These are phyloP conservation scores for Tylopilus felleus DNA, from an alignment of 768 basidiomycete species.

Conservation along the genomic window DNA sequence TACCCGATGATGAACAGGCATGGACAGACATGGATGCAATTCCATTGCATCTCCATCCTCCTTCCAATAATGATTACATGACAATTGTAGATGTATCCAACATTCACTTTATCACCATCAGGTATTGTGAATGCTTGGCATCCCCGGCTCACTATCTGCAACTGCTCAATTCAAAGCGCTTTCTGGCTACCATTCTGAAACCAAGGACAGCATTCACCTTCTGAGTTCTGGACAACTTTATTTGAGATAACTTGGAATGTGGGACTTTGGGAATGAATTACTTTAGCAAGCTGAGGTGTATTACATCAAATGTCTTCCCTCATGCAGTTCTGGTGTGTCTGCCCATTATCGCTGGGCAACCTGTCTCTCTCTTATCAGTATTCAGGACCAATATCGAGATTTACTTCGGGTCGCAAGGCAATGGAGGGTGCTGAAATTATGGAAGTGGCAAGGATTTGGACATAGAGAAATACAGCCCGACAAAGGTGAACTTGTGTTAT, in stretches of 20 bases:
- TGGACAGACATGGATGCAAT: not conserved
- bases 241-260: constrained; percentile 20
- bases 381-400: constrained; percentile 18
- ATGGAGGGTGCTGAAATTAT: constrained; percentile 18
- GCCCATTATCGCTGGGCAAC: no score
- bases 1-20: no score
- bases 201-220: constrained; percentile 7
- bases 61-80: not conserved
- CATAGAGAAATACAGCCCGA: not conserved
- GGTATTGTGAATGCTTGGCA: not conserved
- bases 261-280: not conserved
- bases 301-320: constrained; percentile 2
- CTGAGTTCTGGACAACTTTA: constrained; percentile 17
- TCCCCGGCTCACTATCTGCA: not conserved
- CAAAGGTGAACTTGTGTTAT: not conserved
- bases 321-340: not conserved
- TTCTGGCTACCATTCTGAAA: not conserved
- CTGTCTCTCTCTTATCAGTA: no score
- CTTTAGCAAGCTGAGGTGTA: not conserved
- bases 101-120: not conserved
- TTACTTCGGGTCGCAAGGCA: constrained; percentile 8
- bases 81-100: not conserved
- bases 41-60: not conserved
- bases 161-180: not conserved
- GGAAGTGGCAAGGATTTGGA: constrained; percentile 18